These are phyloP conservation scores for Aspergillus ochraceoroseus DNA, from an alignment of 2,329 filamentous ascomycete genomes.

Conservation along the genomic window DNA sequence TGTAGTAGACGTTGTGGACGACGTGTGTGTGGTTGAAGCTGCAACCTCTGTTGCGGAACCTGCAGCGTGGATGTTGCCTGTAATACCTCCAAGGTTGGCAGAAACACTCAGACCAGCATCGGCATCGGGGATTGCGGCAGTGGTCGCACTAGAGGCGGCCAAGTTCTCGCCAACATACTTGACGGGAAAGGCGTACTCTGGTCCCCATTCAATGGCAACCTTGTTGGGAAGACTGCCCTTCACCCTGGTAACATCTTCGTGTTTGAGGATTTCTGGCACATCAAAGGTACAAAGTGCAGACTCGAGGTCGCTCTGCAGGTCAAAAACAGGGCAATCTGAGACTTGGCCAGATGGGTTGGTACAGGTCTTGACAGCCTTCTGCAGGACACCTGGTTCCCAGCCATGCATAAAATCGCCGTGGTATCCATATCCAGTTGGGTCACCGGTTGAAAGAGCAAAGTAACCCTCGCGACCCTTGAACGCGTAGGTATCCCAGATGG, in stretches of 20 bases:
- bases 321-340: slow-evolving; percentile 70
- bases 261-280: slow-evolving; percentile 50
- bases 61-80: slow-evolving; percentile 9
- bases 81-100: slow-evolving; percentile 9
- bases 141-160: slow-evolving; percentile 4
- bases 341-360: slow-evolving; percentile 65
- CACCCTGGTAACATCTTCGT: slow-evolving; percentile 58
- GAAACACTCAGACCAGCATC: slow-evolving; percentile 5
- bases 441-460: slow-evolving; percentile 74
- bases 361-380: slow-evolving; percentile 69
- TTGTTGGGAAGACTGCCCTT: slow-evolving; percentile 62
- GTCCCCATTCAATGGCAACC: slow-evolving; percentile 47
- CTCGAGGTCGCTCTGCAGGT: slow-evolving; percentile 56
- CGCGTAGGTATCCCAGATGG: slow-evolving; percentile 69
- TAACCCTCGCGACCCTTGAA: slow-evolving; percentile 60
- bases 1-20: background rate
- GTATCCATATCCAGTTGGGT: slow-evolving; percentile 69
- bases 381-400: slow-evolving; percentile 66
- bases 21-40: slow-evolving; percentile 2
- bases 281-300: slow-evolving; percentile 59
- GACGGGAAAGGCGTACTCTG: slow-evolving; percentile 36
- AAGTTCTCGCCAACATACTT: slow-evolving; percentile 11
- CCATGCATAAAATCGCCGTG: slow-evolving; percentile 76
- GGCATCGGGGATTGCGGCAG: background rate
- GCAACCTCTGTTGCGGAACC: background rate